phyloP scores from a whole-genome alignment of 2,329 filamentous ascomycete species.

The Orbilia ellipsospora region DNA sequence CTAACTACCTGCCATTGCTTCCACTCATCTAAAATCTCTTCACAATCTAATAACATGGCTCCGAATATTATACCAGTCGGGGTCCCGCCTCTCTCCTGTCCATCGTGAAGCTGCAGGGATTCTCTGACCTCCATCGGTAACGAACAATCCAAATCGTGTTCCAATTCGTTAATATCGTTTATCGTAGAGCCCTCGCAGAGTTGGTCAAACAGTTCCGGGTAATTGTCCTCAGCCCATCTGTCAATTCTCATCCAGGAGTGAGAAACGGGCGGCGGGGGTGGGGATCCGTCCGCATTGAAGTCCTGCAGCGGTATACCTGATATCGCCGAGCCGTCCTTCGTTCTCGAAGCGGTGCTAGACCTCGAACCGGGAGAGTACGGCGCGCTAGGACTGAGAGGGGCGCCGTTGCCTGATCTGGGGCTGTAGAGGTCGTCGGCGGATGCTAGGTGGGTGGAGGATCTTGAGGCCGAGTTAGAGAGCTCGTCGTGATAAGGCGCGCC shows the following conservation, averaged over 20 bases:
- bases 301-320: conserved; percentile 93
- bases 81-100: conserved; percentile 91
- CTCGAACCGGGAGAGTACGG: conserved; percentile 92
- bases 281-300: conserved; percentile 84
- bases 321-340: conserved; percentile 69
- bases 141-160: conserved; percentile 94
- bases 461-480: conserved; percentile 72
- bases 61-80: conserved; percentile 94
- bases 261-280: conserved; percentile 84
- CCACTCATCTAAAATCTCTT: conserved; percentile 98
- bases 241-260: conserved; percentile 97
- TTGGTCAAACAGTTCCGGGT: conserved; percentile 92
- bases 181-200: conserved; percentile 88
- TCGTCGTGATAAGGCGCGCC: conserved; percentile 83
- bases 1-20: conserved; percentile 95
- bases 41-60: conserved; percentile 95
- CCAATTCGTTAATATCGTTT: conserved; percentile 96
- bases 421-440: conserved; percentile 67
- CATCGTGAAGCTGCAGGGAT: conserved; percentile 89
- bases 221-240: conserved; percentile 92
- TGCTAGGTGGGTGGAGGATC: conserved; percentile 69
- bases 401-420: conserved; percentile 66
- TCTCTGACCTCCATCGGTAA: conserved; percentile 93
- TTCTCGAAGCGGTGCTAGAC: conserved; percentile 75
- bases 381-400: conserved; percentile 66